phyloP scores from a whole-genome alignment of 2,329 filamentous ascomycete species.

The Xylaria arbuscula region DNA sequence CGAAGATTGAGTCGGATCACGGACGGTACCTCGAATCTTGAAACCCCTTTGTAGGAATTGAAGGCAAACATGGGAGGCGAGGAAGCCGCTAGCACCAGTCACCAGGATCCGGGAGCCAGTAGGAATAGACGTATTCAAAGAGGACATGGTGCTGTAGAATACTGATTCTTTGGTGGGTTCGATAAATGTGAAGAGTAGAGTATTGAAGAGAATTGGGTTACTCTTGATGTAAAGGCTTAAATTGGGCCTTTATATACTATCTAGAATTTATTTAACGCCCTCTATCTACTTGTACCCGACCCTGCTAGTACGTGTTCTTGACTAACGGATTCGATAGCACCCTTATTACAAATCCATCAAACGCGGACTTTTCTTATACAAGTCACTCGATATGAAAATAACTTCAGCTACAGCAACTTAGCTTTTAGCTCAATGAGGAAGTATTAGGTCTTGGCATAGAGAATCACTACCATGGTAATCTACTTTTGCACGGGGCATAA shows the following conservation, averaged over 20 bases:
- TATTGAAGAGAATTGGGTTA: constrained; percentile 2
- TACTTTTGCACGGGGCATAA: constrained; percentile 6
- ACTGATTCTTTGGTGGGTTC: constrained; percentile 5
- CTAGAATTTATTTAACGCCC: constrained; percentile 3
- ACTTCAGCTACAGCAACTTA: constrained; percentile 11
- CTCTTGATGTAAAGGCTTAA: constrained; percentile 5
- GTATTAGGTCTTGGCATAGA: constrained; percentile 19
- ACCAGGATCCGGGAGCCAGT: constrained; percentile 24
- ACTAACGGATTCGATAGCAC: background rate
- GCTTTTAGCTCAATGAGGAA: constrained; percentile 15
- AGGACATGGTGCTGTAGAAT: constrained; percentile 20
- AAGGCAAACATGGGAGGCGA: constrained; percentile 17
- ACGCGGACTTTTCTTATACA: constrained; percentile 5
- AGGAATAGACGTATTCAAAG: constrained; percentile 19
- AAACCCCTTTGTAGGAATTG: constrained; percentile 18
- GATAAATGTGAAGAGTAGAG: constrained; percentile 9
- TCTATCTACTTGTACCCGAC: constrained; percentile 1
- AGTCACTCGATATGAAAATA: constrained; percentile 13
- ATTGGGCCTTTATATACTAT: constrained; percentile 16
- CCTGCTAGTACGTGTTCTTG: constrained; percentile 7
- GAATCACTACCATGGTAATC: constrained; percentile 4
- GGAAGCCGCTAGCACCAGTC: constrained; percentile 23
- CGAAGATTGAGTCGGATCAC: constrained; percentile 11
- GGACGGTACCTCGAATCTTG: constrained; percentile 23
- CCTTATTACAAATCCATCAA: constrained; percentile 17